Conservation (phyloP, 306 rosid genomes). For the Canavalia ensiformis region DNA sequence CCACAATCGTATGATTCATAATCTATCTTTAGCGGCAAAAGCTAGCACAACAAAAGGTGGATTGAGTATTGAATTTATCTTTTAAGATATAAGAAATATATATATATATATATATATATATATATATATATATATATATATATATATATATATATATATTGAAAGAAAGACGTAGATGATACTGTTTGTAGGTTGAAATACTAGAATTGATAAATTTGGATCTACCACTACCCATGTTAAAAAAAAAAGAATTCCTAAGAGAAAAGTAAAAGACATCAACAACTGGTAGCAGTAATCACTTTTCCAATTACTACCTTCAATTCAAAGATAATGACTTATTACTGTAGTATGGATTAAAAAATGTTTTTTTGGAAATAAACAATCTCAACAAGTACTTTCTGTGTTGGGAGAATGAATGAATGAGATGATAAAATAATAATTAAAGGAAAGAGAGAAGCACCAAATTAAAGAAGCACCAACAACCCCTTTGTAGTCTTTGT, state of each 20-base stretch:
- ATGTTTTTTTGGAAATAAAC: not conserved
- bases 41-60: conserved; percentile 5
- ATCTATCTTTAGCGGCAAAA: not conserved
- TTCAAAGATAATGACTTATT: conserved; percentile 15
- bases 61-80: conserved; percentile 15
- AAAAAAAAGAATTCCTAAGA: not conserved
- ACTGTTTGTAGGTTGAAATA: too few relatives aligned
- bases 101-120: too few relatives aligned
- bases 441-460: not conserved
- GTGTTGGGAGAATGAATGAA: conserved; percentile 45
- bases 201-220: not conserved
- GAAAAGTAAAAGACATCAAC: conserved; percentile 10
- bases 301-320: conserved; percentile 22
- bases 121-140: too few relatives aligned
- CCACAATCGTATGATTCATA: not conserved
- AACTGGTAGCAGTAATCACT: not conserved
- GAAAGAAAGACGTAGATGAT: too few relatives aligned
- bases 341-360: conserved; percentile 14
- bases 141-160: too few relatives aligned
- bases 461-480: conserved; percentile 36
- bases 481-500: conserved; percentile 23
- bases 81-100: not conserved
- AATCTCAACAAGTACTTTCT: conserved; percentile 33
- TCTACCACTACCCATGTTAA: conserved; percentile 18
- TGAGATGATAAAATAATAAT: conserved; percentile 23